Evolutionary conservation across 192 early-diverging fungal species (phyloP), one percentile per base, ranked within the genome.

Genomic region (Glomus cerebriforme): DNA sequence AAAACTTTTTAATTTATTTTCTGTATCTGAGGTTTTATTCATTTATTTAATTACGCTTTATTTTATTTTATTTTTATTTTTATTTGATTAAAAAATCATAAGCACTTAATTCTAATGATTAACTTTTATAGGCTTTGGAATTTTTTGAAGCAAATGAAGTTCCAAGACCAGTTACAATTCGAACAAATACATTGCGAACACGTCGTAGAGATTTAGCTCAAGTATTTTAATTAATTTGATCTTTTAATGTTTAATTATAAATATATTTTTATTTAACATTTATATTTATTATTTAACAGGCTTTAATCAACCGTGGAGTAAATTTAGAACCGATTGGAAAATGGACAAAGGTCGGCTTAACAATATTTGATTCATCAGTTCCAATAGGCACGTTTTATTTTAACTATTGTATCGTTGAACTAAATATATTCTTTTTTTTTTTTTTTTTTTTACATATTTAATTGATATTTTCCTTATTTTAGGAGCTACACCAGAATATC

Each of bases 71-170:
- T 68, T 75, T 22, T 24, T 59, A 26, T 75, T 34, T n/a, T 79
- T 39, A 26, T 63, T 37, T 22, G 37, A 75, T 76, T 39, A 13
- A 67, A 26, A 54, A 67, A 47, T 62, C 29, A 29, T 47, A 65
- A 32, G 2, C 13, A 24, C n/a, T 1, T 63, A 37, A n/a, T 60
- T n/a, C 49, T 60, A 43, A 35, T 19, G 13, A 29, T 66, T 66
- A 71, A 37, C 4, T 37, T 22, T 35, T 29, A 24, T 32, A 81
- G 81, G 95, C 94, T 0, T 91, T 99, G 34, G 97, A 98, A 83
- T 99, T 99, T 86, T 98, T 99, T 80, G 98, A 99, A 82, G 96
- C 98, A 70, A 99, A 99, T 87, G 98, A 99, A 86, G 92, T 96
- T 0, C 92, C 95, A 35, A 88, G 98, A 39, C 98, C 98, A 0